These are phyloP conservation scores for Colletotrichum orchidophilum DNA, from an alignment of 2,329 filamentous ascomycete species.

Conservation along the genomic window DNA sequence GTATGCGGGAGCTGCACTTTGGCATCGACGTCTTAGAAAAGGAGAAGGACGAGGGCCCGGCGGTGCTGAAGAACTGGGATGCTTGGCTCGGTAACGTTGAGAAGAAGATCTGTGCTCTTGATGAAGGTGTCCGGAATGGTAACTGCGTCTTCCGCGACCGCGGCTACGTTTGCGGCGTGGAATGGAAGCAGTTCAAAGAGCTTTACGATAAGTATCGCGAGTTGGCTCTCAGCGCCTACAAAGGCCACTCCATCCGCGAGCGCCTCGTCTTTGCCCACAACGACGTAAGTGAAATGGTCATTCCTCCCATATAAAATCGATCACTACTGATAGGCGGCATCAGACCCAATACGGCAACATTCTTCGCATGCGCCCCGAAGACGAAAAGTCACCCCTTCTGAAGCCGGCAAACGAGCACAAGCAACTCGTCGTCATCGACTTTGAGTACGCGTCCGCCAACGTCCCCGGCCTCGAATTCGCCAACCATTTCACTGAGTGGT, in stretches of 20 bases:
- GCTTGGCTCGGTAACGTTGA: slow-evolving; percentile 80
- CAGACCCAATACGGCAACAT: slow-evolving; percentile 99
- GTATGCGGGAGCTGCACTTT: slow-evolving; percentile 95
- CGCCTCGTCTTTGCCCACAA: slow-evolving; percentile 95
- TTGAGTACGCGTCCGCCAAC: slow-evolving; percentile 95
- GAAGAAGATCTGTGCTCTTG: slow-evolving; percentile 65
- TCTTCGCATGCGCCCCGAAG: slow-evolving; percentile 73
- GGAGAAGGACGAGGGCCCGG: slow-evolving; percentile 82
- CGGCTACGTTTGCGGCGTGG: slow-evolving; percentile 83
- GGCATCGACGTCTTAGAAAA: slow-evolving; percentile 85
- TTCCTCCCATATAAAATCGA: neutral
- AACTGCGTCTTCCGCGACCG: slow-evolving; percentile 23
- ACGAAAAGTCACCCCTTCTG: slow-evolving; percentile 85
- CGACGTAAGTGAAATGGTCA: slow-evolving; percentile 71
- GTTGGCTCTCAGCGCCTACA: slow-evolving; percentile 78
- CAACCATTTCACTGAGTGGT: slow-evolving; percentile 98
- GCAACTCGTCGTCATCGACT: slow-evolving; percentile 96
- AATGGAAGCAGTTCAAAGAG: slow-evolving; percentile 81
- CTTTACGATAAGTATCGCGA: slow-evolving; percentile 81
- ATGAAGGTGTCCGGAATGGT: slow-evolving; percentile 64
- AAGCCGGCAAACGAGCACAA: slow-evolving; percentile 94
- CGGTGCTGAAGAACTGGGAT: slow-evolving; percentile 94
- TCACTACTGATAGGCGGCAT: neutral
- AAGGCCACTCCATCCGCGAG: slow-evolving; percentile 73
- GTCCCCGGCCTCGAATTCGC: slow-evolving; percentile 89